Percentiles rank a stretch among this genome's conserved stretches.
These are phyloP conservation scores for Penicillium herquei DNA, from an alignment of 495 filamentous ascomycete species.

Conservation along the genomic window DNA sequence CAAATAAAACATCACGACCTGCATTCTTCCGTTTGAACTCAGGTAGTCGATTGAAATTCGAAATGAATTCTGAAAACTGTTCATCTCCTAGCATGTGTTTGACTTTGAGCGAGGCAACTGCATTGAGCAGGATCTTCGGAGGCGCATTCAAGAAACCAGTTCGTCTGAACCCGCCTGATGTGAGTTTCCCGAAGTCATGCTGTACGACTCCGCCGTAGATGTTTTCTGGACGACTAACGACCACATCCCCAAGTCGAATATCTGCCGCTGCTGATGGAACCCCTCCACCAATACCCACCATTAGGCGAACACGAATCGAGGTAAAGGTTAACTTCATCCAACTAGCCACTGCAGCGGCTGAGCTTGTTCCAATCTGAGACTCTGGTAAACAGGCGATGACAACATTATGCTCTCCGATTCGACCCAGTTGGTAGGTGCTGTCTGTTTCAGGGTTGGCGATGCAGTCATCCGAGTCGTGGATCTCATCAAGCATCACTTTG, in stretches of 20 bases:
- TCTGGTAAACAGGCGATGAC: slow-evolving; percentile 34
- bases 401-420: slow-evolving; percentile 31
- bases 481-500: slow-evolving; percentile 19
- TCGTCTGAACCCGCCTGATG: slow-evolving; percentile 13
- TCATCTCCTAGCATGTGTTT: background rate
- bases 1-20: background rate
- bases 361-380: slow-evolving; percentile 24
- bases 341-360: slow-evolving; percentile 28
- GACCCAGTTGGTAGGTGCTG: slow-evolving; percentile 31
- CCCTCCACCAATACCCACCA: slow-evolving; percentile 46
- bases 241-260: slow-evolving; percentile 22
- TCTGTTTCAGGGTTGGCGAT: slow-evolving; percentile 9
- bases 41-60: background rate
- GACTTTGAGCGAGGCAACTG: too few relatives aligned
- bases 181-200: slow-evolving; percentile 20
- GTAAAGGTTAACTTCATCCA: slow-evolving; percentile 33
- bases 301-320: slow-evolving; percentile 32
- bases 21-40: background rate
- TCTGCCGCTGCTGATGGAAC: slow-evolving; percentile 15
- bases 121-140: too few relatives aligned
- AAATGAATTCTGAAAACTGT: background rate
- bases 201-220: slow-evolving; percentile 14
- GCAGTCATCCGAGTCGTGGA: slow-evolving; percentile 1
- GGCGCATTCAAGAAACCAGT: slow-evolving; percentile 14
- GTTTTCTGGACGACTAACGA: slow-evolving; percentile 15